Evolutionary conservation across 345 rosid genomes (phyloP), one percentile per base, ranked within the genome.

Genomic region (Euphorbia peplus): DNA sequence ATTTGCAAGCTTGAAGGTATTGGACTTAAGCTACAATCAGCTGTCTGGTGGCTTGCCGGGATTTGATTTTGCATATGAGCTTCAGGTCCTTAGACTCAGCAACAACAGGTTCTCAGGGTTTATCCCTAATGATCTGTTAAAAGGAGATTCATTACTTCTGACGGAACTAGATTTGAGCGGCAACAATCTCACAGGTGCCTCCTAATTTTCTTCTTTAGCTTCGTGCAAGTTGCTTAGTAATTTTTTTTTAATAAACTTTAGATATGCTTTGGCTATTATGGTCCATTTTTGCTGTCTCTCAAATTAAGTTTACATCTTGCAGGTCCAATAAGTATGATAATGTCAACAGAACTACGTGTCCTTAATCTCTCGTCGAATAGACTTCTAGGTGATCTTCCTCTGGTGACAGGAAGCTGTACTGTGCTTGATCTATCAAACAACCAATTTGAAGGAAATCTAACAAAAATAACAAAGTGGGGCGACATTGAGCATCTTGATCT

Each of bases 21-120:
- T 90, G 89, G 97, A 91, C 83, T 83, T 91, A 79, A 95, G 99
- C 86, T 87, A 89, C 78, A 95, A 95, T 77, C 87, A 78, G 71
- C 76, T 95, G n/a, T 79, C 96, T 16, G 99, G 99, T 69, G 97
- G 91, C 57, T 79, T 95, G 80, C 99, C 99, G 28, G 95, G 92
- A 70, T 91, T 95, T 75, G 83, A 80, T 75, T 95, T 85, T 78
- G 90, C 86, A 37, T 91, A 95, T 77, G 95, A 91, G 59, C 99
- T 95, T 75, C 84, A 89, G 78, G 90, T 95, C 53, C 97, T 95
- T 68, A 87, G 82, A 74, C 95, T 95, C 67, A 85, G 97, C 80
- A 91, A 90, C 84, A 95, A 91, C 76, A 78, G 65, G 75, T 91
- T 95, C 69, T 83, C 90, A 21, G 99, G 99, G 37, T 87, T 75